These are phyloP conservation scores for Coniferiporia weirii DNA, from an alignment of 1,284 basidiomycete species.

Conservation along the genomic window DNA sequence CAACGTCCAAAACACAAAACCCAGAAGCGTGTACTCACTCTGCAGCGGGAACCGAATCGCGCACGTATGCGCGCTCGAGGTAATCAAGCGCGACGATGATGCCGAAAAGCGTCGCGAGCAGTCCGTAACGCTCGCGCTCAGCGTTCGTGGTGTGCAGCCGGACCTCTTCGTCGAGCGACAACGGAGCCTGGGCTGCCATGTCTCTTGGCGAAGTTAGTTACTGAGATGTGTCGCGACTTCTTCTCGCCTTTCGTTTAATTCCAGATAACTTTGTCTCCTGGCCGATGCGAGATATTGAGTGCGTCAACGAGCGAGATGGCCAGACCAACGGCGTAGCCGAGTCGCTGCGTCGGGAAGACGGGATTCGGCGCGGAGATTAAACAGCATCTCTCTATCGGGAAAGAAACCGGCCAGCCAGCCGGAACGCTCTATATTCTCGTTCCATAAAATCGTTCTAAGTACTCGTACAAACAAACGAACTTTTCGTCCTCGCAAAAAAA, in stretches of 20 bases:
- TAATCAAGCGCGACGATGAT: constrained; percentile 92
- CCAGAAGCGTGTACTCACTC: constrained; percentile 56
- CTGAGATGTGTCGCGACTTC: not conserved
- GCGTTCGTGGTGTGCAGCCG: constrained; percentile 84
- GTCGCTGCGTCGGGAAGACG: no score
- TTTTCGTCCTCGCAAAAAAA: no score
- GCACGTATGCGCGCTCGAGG: constrained; percentile 92
- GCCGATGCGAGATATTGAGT: no score
- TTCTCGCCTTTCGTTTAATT: not conserved
- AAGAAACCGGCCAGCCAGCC: no score
- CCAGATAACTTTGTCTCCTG: no score
- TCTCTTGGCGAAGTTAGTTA: not conserved
- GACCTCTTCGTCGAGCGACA: constrained; percentile 86
- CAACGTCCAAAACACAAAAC: constrained; percentile 10
- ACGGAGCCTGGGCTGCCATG: constrained; percentile 17
- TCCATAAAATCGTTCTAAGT: no score
- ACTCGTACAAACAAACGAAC: no score
- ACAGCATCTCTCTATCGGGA: no score
- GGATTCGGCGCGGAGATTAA: no score
- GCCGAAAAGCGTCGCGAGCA: constrained; percentile 86
- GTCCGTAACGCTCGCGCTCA: constrained; percentile 87
- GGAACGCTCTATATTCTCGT: no score
- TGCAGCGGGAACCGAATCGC: constrained; percentile 84
- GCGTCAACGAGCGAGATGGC: no score
- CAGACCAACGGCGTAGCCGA: no score